Percentiles rank a stretch among this genome's conserved stretches.
These are phyloP conservation scores for Knufia petricola DNA, from an alignment of 2,329 filamentous ascomycete species.

Conservation along the genomic window DNA sequence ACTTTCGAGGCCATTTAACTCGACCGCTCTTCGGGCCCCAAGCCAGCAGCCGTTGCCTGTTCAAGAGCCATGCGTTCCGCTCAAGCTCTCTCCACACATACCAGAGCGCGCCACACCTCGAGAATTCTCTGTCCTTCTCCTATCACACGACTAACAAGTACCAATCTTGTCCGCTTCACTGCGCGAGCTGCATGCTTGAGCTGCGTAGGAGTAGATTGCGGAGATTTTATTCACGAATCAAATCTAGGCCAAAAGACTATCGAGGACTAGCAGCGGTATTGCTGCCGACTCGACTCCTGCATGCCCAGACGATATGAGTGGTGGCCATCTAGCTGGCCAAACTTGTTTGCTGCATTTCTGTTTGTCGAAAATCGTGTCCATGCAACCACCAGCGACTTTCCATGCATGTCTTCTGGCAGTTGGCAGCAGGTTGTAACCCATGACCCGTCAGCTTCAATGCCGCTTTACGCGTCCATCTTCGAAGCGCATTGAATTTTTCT, in stretches of 20 bases:
- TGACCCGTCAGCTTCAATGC: conserved; percentile 4
- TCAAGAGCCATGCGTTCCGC: not conserved
- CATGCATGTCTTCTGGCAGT: not conserved
- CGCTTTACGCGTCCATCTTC: not conserved
- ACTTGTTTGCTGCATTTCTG: not conserved
- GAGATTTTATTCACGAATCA: not conserved
- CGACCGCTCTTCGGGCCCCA: not conserved
- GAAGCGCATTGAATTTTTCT: conserved; percentile 7
- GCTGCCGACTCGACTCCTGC: not conserved
- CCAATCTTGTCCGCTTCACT: not conserved
- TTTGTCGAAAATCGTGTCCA: not conserved
- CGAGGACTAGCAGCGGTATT: not conserved
- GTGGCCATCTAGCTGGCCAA: not conserved
- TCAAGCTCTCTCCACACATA: not conserved
- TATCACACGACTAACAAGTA: not conserved
- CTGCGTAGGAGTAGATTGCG: not conserved
- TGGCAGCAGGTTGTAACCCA: not conserved
- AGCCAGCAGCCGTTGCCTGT: conserved; percentile 2
- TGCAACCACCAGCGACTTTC: not conserved
- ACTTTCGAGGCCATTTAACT: not conserved
- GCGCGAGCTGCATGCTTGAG: not conserved
- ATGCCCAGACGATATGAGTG: conserved; percentile 1
- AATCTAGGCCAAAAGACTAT: not conserved
- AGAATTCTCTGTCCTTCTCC: not conserved
- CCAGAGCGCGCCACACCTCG: not conserved